Percentiles rank a stretch among this genome's conserved stretches.
Conservation (phyloP, 1,284 basidiomycete species). For the Salmacisia buchloeana region DNA sequence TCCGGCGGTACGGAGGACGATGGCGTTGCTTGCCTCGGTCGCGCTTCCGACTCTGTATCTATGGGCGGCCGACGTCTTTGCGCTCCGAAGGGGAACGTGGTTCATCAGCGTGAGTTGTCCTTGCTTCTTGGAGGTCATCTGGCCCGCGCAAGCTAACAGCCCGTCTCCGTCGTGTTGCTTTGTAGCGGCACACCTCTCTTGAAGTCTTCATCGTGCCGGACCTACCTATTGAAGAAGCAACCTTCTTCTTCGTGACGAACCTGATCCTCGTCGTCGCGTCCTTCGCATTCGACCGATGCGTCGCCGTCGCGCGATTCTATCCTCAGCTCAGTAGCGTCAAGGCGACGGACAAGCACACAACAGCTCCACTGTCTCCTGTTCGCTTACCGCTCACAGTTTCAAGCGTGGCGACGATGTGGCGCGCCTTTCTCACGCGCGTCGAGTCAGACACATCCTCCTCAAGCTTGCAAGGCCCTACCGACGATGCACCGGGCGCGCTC, state of each 20-base stretch:
- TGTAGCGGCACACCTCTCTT: conserved; percentile 28
- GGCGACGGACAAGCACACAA: not conserved
- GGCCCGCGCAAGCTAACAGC: not conserved
- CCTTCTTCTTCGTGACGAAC: conserved; percentile 47
- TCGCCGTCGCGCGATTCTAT: conserved; percentile 27
- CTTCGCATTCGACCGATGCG: conserved; percentile 42
- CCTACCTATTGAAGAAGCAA: conserved; percentile 43
- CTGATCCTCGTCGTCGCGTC: conserved; percentile 38
- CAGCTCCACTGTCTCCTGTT: conserved; percentile 26
- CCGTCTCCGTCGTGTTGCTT: not conserved
- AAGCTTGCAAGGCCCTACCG: conserved; percentile 40
- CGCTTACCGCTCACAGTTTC: conserved; percentile 23
- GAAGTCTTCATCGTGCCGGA: conserved; percentile 39
- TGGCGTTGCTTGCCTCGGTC: conserved; percentile 16
- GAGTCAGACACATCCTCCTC: conserved; percentile 24
- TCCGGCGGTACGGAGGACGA: conserved; percentile 6
- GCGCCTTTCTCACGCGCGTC: conserved; percentile 19
- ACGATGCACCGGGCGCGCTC: conserved; percentile 31
- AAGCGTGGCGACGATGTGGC: conserved; percentile 28
- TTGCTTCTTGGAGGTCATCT: not conserved
- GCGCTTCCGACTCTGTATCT: conserved; percentile 28
- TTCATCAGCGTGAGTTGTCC: conserved; percentile 29
- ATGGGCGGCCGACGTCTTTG: conserved; percentile 37
- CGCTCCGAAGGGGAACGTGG: conserved; percentile 39
- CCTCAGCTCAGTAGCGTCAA: not conserved